Evolutionary conservation across 345 rosid species (phyloP).

Genomic region (Diplotaxis tenuifolia): DNA sequence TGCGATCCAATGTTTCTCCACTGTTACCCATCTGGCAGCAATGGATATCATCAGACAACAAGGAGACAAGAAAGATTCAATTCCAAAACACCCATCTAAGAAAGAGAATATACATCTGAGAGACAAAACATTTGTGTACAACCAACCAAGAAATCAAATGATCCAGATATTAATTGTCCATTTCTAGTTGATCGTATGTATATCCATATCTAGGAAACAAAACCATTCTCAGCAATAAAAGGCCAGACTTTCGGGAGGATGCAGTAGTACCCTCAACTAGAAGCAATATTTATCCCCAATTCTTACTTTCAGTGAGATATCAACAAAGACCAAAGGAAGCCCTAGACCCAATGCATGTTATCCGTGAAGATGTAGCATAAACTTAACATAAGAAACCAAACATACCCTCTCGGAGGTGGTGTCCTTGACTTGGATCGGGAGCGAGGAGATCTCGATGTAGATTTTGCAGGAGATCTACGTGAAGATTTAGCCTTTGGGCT

Average conservation of each 20-base stretch:
- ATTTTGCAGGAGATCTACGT: slow-evolving; percentile 61
- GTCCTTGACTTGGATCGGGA: slow-evolving; percentile 64
- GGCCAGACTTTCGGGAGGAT: slow-evolving; percentile 49
- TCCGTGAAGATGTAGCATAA: slow-evolving; percentile 3
- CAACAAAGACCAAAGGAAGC: slow-evolving; percentile 8
- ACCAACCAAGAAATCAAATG: slow-evolving; percentile 81
- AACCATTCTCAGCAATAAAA: slow-evolving; percentile 43
- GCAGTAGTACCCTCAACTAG: slow-evolving; percentile 22
- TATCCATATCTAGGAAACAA: slow-evolving; percentile 63
- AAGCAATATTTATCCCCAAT: slow-evolving; percentile 17
- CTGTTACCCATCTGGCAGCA: slow-evolving; percentile 88
- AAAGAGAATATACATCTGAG: slow-evolving; percentile 90
- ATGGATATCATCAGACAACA: slow-evolving; percentile 56
- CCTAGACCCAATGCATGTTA: neutral
- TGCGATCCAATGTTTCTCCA: slow-evolving; percentile 66
- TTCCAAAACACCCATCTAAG: slow-evolving; percentile 69
- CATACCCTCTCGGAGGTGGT: slow-evolving; percentile 68
- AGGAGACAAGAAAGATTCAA: slow-evolving; percentile 48
- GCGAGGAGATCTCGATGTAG: slow-evolving; percentile 62
- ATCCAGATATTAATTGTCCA: slow-evolving; percentile 88
- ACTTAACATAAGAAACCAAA: slow-evolving; percentile 16
- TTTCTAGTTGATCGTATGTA: slow-evolving; percentile 65
- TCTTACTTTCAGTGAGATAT: neutral
- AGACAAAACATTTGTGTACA: slow-evolving; percentile 74
- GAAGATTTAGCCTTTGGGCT: slow-evolving; percentile 58